These are phyloP conservation scores for Imleria badia DNA, from an alignment of 768 basidiomycete genomes.

Conservation along the genomic window DNA sequence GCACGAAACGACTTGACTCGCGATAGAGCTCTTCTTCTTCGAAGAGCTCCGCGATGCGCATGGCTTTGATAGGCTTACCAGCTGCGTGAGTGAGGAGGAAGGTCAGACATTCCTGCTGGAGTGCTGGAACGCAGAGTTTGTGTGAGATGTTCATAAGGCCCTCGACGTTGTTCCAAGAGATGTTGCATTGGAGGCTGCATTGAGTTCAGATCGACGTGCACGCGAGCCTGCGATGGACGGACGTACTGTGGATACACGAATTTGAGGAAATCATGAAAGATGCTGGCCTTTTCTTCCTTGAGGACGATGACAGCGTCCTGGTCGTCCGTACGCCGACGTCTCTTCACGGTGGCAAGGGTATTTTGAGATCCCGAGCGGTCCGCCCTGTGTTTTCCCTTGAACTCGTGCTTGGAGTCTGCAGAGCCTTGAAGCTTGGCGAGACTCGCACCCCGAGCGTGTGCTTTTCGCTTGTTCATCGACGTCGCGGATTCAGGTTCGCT, in stretches of 20 bases:
- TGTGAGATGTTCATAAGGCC: constrained; percentile 88
- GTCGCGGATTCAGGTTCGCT: constrained; percentile 30
- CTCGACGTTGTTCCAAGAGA: constrained; percentile 95
- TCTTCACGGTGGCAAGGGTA: constrained; percentile 42
- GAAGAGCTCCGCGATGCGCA: constrained; percentile 89
- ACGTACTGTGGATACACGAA: constrained; percentile 91
- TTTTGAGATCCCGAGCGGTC: constrained; percentile 24
- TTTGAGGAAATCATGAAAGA: constrained; percentile 92
- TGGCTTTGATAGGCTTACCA: constrained; percentile 88
- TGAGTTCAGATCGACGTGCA: constrained; percentile 3
- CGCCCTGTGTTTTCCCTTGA: constrained; percentile 23
- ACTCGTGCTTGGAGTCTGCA: constrained; percentile 20
- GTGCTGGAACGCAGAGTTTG: constrained; percentile 80
- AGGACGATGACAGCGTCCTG: constrained; percentile 87
- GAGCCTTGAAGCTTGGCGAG: constrained; percentile 59
- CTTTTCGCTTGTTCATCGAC: constrained; percentile 24
- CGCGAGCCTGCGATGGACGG: not conserved
- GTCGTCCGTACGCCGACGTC: constrained; percentile 43
- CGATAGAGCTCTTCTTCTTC: constrained; percentile 88
- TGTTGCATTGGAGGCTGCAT: constrained; percentile 79
- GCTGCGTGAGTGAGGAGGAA: constrained; percentile 93
- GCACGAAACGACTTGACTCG: constrained; percentile 87
- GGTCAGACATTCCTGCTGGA: constrained; percentile 79
- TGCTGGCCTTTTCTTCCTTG: constrained; percentile 85
- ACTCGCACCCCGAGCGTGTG: constrained; percentile 49